Conservation (phyloP, 129 eudicot species). For the Tagetes erecta region DNA sequence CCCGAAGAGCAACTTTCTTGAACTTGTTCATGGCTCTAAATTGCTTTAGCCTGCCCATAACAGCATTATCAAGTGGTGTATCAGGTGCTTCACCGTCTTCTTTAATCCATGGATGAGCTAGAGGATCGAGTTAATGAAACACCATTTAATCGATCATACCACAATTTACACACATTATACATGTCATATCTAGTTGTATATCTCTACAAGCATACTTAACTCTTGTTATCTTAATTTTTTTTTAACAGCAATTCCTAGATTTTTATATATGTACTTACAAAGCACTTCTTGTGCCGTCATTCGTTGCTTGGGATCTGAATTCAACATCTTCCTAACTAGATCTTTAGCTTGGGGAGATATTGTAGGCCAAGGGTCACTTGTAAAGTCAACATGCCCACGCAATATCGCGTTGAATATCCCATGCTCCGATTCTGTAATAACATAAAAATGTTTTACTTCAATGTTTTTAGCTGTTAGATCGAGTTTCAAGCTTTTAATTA, state of each 20-base stretch:
- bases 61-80: slow-evolving; percentile 88
- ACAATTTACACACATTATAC: not conserved
- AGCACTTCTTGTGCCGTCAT: slow-evolving; percentile 73
- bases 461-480: not conserved
- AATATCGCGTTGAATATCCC: slow-evolving; percentile 75
- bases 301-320: slow-evolving; percentile 76
- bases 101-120: slow-evolving; percentile 90
- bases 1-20: slow-evolving; percentile 88
- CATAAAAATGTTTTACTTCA: not conserved
- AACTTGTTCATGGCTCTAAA: slow-evolving; percentile 88
- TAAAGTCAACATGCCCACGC: slow-evolving; percentile 63
- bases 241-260: no score
- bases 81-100: slow-evolving; percentile 94
- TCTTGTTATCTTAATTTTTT: no score
- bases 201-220: no score
- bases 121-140: not conserved
- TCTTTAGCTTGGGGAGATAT: slow-evolving; percentile 74
- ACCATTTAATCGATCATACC: slow-evolving; percentile 1
- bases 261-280: slow-evolving; percentile 37
- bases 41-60: slow-evolving; percentile 73
- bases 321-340: slow-evolving; percentile 71
- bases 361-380: slow-evolving; percentile 75
- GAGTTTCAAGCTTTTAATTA: not conserved
- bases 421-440: slow-evolving; percentile 66
- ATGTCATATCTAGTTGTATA: not conserved